Evolutionary conservation across 306 rosid species (phyloP).

Genomic region (Vicia faba): DNA sequence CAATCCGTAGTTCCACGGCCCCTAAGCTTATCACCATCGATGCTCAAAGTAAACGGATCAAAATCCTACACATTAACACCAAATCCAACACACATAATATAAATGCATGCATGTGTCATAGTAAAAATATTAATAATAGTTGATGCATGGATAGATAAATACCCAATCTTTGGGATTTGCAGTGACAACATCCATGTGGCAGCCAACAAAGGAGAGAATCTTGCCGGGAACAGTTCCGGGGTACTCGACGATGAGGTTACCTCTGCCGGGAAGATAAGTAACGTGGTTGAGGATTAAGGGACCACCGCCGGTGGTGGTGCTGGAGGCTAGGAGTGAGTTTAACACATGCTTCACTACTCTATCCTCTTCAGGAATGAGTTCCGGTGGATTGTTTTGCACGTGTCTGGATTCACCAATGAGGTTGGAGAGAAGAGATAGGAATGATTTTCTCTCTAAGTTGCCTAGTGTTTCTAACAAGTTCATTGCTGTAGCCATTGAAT

Average conservation of each 20-base stretch:
- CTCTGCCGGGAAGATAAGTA: conserved; percentile 65
- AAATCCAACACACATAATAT: neutral
- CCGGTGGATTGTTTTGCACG: conserved; percentile 90
- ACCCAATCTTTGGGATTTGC: conserved; percentile 91
- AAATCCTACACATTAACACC: conserved; percentile 56
- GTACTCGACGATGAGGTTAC: conserved; percentile 79
- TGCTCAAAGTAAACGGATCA: conserved; percentile 81
- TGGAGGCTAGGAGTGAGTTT: conserved; percentile 60
- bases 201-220: conserved; percentile 78
- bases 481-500: conserved; percentile 52
- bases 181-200: conserved; percentile 96
- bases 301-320: conserved; percentile 78
- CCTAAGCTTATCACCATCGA: conserved; percentile 81
- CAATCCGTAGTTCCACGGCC: conserved; percentile 99
- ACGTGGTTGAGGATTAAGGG: conserved; percentile 74
- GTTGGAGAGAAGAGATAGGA: conserved; percentile 61
- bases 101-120: no score
- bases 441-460: conserved; percentile 60
- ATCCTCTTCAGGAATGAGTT: conserved; percentile 77
- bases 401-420: conserved; percentile 78
- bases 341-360: conserved; percentile 68
- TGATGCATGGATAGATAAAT: no score
- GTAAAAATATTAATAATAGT: no score
- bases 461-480: conserved; percentile 53
- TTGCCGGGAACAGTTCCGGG: conserved; percentile 79